phyloP scores from a whole-genome alignment of 169 alveolate genomes.

The Babesia divergens region DNA sequence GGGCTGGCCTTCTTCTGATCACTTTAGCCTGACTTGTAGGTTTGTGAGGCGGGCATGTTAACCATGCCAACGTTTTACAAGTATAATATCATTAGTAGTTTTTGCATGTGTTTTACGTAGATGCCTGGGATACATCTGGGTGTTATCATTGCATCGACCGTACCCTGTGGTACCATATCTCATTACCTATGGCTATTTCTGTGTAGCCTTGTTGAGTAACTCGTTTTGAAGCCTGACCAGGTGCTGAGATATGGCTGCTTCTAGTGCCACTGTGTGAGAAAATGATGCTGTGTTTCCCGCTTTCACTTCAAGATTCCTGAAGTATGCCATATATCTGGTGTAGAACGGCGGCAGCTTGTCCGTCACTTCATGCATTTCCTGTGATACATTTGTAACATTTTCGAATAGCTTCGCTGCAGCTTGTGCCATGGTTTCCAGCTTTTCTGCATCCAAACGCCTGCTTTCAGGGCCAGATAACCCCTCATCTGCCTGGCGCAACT shows the following conservation, averaged over 20 bases:
- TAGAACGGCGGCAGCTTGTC: slow-evolving; percentile 50
- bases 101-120: no score
- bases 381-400: slow-evolving; percentile 24
- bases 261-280: slow-evolving; percentile 36
- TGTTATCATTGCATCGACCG: background rate
- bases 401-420: slow-evolving; percentile 23
- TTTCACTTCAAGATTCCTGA: slow-evolving; percentile 10
- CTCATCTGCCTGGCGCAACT: background rate
- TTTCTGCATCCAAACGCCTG: background rate
- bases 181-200: no score
- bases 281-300: slow-evolving; percentile 24
- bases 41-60: slow-evolving; percentile 30
- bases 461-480: background rate
- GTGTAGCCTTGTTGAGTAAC: background rate
- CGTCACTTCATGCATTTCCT: slow-evolving; percentile 32
- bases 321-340: slow-evolving; percentile 36
- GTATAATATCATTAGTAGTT: no score
- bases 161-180: no score
- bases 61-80: no score
- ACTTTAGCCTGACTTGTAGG: slow-evolving; percentile 60
- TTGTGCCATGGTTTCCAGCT: slow-evolving; percentile 29
- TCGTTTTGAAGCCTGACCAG: slow-evolving; percentile 34
- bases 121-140: no score
- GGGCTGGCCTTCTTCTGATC: slow-evolving; percentile 70
- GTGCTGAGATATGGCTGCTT: slow-evolving; percentile 29